Conservation (phyloP, 192 early-diverging fungal genomes). For the Rhizophlyctis rosea region DNA sequence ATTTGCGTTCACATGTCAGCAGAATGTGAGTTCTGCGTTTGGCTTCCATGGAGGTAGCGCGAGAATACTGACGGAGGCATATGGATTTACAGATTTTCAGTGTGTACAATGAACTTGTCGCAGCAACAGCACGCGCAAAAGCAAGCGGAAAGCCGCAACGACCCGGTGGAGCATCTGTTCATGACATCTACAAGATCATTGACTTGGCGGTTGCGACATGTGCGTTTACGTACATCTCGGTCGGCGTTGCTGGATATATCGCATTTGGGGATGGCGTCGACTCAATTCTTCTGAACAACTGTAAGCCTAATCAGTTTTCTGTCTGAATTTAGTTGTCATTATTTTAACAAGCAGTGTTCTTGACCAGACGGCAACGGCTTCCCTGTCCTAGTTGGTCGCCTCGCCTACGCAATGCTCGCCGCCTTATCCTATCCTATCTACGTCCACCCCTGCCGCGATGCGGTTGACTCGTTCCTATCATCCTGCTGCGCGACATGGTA, state of each 20-base stretch:
- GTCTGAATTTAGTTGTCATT: not conserved
- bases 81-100: slow-evolving; percentile 18
- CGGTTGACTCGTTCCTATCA: slow-evolving; percentile 78
- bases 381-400: slow-evolving; percentile 67
- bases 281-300: slow-evolving; percentile 58
- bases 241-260: slow-evolving; percentile 80
- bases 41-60: slow-evolving; percentile 1
- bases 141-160: slow-evolving; percentile 76
- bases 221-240: slow-evolving; percentile 66
- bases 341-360: not conserved
- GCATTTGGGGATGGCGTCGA: slow-evolving; percentile 80
- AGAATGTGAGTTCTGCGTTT: slow-evolving; percentile 60
- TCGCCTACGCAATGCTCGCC: slow-evolving; percentile 76
- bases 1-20: slow-evolving; percentile 94
- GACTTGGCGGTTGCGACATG: slow-evolving; percentile 65
- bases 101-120: slow-evolving; percentile 26
- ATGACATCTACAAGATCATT: slow-evolving; percentile 64
- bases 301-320: slow-evolving; percentile 37
- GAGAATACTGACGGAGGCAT: not conserved
- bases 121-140: slow-evolving; percentile 56
- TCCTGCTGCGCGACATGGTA: too few relatives aligned
- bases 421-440: slow-evolving; percentile 85
- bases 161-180: slow-evolving; percentile 61
- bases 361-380: slow-evolving; percentile 46
- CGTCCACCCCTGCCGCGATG: slow-evolving; percentile 78